A percentile compares a stretch with the other conserved stretches of the same genome.
Evolutionary conservation across 495 filamentous ascomycete species (phyloP).

Genomic region (Aspergillus leporis): DNA sequence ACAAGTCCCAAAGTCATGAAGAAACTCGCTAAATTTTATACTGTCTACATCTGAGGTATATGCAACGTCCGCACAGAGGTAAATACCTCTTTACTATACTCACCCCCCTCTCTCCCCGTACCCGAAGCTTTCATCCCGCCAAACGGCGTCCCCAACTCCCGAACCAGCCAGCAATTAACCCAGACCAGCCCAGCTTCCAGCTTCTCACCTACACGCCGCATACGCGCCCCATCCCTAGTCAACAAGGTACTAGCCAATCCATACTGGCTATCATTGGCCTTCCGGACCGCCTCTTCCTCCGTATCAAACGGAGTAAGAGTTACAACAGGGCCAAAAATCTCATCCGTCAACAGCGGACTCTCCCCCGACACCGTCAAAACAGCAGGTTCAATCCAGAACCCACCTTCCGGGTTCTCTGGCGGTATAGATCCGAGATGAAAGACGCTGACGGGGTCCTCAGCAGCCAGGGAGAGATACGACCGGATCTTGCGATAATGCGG

Average conservation of each 20-base stretch:
- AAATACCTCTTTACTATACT: conserved; percentile 22
- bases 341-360: conserved; percentile 41
- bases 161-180: conserved; percentile 23
- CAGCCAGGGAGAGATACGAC: conserved; percentile 17
- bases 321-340: conserved; percentile 57
- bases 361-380: conserved; percentile 36
- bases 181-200: conserved; percentile 25
- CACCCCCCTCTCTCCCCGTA: conserved; percentile 19
- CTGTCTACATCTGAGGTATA: conserved; percentile 11
- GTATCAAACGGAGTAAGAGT: conserved; percentile 52
- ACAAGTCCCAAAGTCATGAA: no score
- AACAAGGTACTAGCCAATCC: conserved; percentile 28
- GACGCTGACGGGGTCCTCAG: conserved; percentile 7
- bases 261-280: conserved; percentile 52
- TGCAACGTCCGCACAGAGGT: conserved; percentile 23
- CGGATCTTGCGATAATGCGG: conserved; percentile 18
- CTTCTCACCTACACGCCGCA: conserved; percentile 17
- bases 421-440: conserved; percentile 17
- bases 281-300: conserved; percentile 51
- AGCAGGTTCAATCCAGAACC: conserved; percentile 47
- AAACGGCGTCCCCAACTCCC: conserved; percentile 23
- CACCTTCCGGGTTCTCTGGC: conserved; percentile 21
- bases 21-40: no score
- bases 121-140: conserved; percentile 26
- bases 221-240: conserved; percentile 18